These are phyloP conservation scores for Diversispora epigaea DNA, from an alignment of 192 early-diverging fungal species.

Conservation along the genomic window DNA sequence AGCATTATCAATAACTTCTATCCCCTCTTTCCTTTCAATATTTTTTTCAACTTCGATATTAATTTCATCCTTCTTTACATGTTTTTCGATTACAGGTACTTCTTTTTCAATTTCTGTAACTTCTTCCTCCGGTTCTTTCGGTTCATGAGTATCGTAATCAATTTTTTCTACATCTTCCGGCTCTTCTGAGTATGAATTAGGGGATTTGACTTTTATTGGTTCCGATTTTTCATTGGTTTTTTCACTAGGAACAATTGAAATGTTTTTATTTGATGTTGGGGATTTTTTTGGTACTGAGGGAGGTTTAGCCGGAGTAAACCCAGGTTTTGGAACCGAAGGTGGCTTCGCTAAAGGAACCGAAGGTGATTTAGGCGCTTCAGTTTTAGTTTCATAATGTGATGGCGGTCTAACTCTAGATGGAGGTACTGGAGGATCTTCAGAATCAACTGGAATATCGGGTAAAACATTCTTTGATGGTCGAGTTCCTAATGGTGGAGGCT, in stretches of 20 bases:
- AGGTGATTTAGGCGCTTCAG: slow-evolving; percentile 37
- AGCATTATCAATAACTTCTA: background rate
- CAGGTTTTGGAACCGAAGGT: slow-evolving; percentile 38
- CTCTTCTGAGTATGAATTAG: too few relatives aligned
- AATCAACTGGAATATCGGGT: background rate
- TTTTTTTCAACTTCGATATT: background rate
- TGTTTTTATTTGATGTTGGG: background rate
- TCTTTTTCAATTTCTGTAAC: too few relatives aligned
- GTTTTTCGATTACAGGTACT: too few relatives aligned
- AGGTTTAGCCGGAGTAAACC: slow-evolving; percentile 29
- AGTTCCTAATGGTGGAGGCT: too few relatives aligned
- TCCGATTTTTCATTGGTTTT: background rate
- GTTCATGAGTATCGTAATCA: too few relatives aligned
- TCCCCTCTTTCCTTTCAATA: background rate
- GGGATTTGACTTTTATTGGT: background rate
- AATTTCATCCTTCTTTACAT: background rate
- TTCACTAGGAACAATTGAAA: background rate
- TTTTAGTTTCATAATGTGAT: slow-evolving; percentile 33
- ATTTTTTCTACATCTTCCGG: too few relatives aligned
- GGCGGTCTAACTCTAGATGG: slow-evolving; percentile 5
- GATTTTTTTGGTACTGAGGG: slow-evolving; percentile 27
- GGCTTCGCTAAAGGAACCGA: slow-evolving; percentile 38
- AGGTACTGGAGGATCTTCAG: background rate
- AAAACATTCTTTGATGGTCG: too few relatives aligned
- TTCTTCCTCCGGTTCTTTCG: too few relatives aligned